Percentiles rank a stretch among this genome's conserved stretches.
phyloP scores from a whole-genome alignment of 2,329 filamentous ascomycete species.

The Pestalotiopsis sp. region DNA sequence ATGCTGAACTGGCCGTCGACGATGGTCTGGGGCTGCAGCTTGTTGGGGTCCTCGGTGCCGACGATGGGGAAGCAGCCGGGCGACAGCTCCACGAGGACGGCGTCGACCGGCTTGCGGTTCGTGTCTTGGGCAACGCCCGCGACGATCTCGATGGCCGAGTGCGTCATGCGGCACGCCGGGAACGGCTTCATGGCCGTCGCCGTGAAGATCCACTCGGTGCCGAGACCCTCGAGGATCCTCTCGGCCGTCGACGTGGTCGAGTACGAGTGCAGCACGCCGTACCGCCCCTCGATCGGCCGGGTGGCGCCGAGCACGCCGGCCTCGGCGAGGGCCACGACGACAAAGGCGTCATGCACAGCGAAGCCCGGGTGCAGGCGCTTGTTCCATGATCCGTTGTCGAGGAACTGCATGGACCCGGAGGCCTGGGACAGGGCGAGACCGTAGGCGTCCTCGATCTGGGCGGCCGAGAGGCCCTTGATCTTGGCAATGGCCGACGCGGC shows the following conservation, averaged over 20 bases:
- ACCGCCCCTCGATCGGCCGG: slow-evolving; percentile 25
- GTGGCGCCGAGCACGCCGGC: slow-evolving; percentile 27
- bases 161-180: slow-evolving; percentile 30
- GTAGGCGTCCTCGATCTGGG: slow-evolving; percentile 24
- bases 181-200: slow-evolving; percentile 30
- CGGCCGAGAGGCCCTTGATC: slow-evolving; percentile 22
- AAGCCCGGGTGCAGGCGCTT: slow-evolving; percentile 32
- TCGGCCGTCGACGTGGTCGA: slow-evolving; percentile 20
- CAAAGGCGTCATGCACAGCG: slow-evolving; percentile 30
- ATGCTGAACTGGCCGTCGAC: slow-evolving; percentile 34
- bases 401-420: slow-evolving; percentile 32
- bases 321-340: slow-evolving; percentile 27
- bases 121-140: slow-evolving; percentile 18
- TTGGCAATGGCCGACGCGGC: slow-evolving; percentile 28
- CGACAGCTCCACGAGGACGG: slow-evolving; percentile 23
- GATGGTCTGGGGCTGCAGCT: slow-evolving; percentile 26
- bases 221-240: slow-evolving; percentile 21
- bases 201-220: slow-evolving; percentile 25
- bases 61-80: slow-evolving; percentile 26
- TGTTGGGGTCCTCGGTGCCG: slow-evolving; percentile 25
- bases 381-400: slow-evolving; percentile 33
- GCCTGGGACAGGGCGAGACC: slow-evolving; percentile 29
- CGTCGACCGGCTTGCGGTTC: slow-evolving; percentile 15
- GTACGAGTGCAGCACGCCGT: slow-evolving; percentile 26
- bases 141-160: slow-evolving; percentile 30